Conservation (phyloP, 202 grass and related monocot species). For the Zizania palustris region DNA sequence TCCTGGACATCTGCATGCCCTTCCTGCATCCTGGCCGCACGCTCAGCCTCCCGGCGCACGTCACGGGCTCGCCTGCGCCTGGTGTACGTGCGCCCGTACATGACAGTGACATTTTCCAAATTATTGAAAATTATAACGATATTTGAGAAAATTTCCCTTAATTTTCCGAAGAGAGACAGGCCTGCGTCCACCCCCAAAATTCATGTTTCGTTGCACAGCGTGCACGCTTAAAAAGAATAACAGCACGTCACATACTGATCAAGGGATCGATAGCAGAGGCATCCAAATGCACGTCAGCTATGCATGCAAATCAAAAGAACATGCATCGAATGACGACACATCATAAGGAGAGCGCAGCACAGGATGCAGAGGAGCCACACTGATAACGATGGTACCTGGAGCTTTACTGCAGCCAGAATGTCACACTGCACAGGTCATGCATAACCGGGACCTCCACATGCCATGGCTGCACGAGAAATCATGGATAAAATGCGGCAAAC, state of each 20-base stretch:
- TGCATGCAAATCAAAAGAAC: constrained; percentile 3
- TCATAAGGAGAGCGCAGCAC: constrained; percentile 12
- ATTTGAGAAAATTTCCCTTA: too few species aligned
- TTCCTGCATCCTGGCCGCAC: too few species aligned
- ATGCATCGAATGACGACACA: constrained; percentile 1
- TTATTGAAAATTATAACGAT: too few species aligned
- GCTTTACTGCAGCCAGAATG: constrained; percentile 20
- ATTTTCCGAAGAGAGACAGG: neutral
- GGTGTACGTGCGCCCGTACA: too few species aligned
- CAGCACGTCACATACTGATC: neutral
- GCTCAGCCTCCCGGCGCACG: too few species aligned
- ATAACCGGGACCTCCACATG: constrained; percentile 39
- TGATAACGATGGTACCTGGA: constrained; percentile 25
- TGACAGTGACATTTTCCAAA: too few species aligned
- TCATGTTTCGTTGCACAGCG: neutral
- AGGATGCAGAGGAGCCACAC: constrained; percentile 13
- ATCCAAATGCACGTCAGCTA: constrained; percentile 3
- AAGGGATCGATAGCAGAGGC: neutral
- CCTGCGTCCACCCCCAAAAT: neutral
- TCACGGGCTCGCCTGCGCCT: too few species aligned
- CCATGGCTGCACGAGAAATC: constrained; percentile 36
- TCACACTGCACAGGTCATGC: constrained; percentile 12
- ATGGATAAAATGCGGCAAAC: neutral
- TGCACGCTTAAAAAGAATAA: neutral
- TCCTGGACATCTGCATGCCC: too few species aligned